Conservation (phyloP, 208 protist genomes). For the Trypanosoma brucei region DNA sequence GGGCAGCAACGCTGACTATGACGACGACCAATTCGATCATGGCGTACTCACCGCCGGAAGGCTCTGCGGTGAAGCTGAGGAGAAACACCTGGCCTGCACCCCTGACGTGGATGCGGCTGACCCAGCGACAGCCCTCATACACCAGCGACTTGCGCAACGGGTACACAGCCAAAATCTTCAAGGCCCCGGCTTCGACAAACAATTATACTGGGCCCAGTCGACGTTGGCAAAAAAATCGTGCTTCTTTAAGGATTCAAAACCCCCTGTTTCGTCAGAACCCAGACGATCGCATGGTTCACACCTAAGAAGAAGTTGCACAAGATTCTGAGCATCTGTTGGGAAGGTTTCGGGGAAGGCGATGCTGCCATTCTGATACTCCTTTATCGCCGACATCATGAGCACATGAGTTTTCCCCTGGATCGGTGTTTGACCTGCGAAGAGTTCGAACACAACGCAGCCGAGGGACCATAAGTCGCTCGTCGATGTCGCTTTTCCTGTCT, state of each 20-base stretch:
- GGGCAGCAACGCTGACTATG: too few species aligned
- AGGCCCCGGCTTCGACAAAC: too few species aligned
- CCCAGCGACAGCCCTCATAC: too few species aligned
- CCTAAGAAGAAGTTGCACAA: slow-evolving; percentile 75
- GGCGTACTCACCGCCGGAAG: too few species aligned
- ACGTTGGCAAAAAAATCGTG: slow-evolving; percentile 85
- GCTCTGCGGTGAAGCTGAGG: too few species aligned
- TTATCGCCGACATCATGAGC: slow-evolving; percentile 60
- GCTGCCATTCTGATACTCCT: slow-evolving; percentile 23
- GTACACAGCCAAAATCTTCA: background rate
- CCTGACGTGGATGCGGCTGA: too few species aligned
- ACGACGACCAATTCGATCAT: too few species aligned
- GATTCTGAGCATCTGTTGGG: slow-evolving; percentile 47
- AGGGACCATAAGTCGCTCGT: slow-evolving; percentile 86
- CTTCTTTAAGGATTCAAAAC: slow-evolving; percentile 72
- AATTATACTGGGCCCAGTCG: slow-evolving; percentile 36
- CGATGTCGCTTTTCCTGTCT: slow-evolving; percentile 47
- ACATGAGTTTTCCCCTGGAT: slow-evolving; percentile 58
- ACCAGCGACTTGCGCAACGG: background rate
- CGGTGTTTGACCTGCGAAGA: slow-evolving; percentile 47
- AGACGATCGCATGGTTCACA: slow-evolving; percentile 62
- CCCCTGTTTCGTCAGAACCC: slow-evolving; percentile 53
- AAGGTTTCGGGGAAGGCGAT: slow-evolving; percentile 38
- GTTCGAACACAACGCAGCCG: slow-evolving; percentile 71
- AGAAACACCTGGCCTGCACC: too few species aligned